phyloP scores from a whole-genome alignment of 371 early-diverging fungal genomes.

The Catenaria anguillulae region DNA sequence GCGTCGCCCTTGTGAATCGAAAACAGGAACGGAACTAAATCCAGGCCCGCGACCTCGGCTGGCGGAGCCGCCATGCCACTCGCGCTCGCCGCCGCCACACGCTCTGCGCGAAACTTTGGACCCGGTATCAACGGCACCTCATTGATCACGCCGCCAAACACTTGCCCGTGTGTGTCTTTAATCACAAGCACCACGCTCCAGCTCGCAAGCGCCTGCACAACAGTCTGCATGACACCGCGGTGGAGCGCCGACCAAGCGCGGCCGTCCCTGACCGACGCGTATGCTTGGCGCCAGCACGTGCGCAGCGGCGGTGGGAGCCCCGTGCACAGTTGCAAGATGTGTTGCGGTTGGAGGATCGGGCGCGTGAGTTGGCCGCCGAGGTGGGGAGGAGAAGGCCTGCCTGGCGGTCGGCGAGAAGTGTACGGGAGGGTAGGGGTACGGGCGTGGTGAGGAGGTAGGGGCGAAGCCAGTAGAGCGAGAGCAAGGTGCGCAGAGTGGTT shows the following conservation, averaged over 20 bases:
- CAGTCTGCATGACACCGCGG: not conserved
- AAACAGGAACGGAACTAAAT: too few relatives aligned
- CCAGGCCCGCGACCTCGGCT: not conserved
- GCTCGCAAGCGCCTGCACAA: not conserved
- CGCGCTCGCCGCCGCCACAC: not conserved
- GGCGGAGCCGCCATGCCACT: not conserved
- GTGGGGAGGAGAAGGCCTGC: not conserved
- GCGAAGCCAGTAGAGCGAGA: not conserved
- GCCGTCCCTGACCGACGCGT: not conserved
- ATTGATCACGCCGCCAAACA: not conserved
- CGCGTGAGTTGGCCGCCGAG: not conserved
- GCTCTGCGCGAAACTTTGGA: not conserved
- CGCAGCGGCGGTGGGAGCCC: not conserved
- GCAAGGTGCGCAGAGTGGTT: not conserved
- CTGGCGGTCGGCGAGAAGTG: not conserved
- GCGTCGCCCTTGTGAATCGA: too few relatives aligned
- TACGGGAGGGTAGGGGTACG: too few relatives aligned
- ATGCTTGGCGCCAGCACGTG: not conserved
- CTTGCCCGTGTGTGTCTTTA: not conserved
- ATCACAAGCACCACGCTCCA: not conserved
- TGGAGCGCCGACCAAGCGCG: not conserved
- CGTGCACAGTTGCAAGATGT: not conserved
- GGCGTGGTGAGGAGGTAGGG: not conserved
- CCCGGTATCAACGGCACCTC: not conserved
- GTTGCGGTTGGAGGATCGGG: not conserved